Conservation (phyloP, 1,284 basidiomycete genomes). For the Fereydounia khargensis region DNA sequence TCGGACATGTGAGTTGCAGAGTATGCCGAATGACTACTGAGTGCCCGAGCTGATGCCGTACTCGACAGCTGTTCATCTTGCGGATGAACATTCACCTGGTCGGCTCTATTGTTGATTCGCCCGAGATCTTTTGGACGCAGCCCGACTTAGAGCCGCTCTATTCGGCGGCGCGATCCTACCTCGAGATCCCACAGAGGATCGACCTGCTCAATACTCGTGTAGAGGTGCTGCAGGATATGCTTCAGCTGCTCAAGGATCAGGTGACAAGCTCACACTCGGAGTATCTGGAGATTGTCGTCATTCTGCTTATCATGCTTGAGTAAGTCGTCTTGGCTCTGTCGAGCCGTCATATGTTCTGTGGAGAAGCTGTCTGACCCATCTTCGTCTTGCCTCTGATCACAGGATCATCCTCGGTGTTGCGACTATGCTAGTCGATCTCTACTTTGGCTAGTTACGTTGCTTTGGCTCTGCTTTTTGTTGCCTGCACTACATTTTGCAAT, state of each 20-base stretch:
- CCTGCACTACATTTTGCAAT: neutral
- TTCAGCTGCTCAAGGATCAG: conserved; percentile 89
- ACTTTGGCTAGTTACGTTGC: conserved; percentile 33
- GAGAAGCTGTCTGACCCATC: neutral
- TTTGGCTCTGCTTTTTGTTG: neutral
- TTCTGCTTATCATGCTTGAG: conserved; percentile 83
- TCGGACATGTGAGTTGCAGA: conserved; percentile 65
- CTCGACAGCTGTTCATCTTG: conserved; percentile 71
- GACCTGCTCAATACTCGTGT: conserved; percentile 90
- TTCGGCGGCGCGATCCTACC: conserved; percentile 77
- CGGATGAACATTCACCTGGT: conserved; percentile 94
- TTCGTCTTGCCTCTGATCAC: neutral
- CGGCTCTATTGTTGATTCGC: conserved; percentile 89
- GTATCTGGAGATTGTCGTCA: conserved; percentile 91
- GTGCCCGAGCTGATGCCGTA: too few relatives aligned
- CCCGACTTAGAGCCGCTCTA: conserved; percentile 91
- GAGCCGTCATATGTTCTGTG: too few relatives aligned
- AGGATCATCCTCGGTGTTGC: conserved; percentile 61
- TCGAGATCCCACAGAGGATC: conserved; percentile 91
- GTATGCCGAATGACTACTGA: too few relatives aligned
- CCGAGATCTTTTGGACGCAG: conserved; percentile 81
- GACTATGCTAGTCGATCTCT: conserved; percentile 55
- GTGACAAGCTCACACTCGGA: conserved; percentile 88
- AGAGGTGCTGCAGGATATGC: conserved; percentile 92
- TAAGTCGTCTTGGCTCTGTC: conserved; percentile 6